phyloP scores from a whole-genome alignment of 2,329 filamentous ascomycete genomes.

The Acrocalymma vagum region DNA sequence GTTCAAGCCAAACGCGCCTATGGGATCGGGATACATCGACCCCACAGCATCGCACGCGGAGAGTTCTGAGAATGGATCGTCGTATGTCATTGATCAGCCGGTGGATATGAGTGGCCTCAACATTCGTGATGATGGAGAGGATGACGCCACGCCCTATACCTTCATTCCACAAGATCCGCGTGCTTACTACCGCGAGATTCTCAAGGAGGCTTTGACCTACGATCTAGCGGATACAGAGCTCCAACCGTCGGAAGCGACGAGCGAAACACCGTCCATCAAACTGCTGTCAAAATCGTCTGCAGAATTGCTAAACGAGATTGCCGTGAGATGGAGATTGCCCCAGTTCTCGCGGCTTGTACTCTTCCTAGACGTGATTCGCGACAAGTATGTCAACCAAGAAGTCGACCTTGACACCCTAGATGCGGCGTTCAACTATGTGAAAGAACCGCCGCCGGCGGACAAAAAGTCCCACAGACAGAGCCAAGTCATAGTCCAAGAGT shows the following conservation, averaged over 20 bases:
- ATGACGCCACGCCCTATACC: constrained; percentile 74
- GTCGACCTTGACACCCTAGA: constrained; percentile 84
- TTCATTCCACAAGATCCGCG: constrained; percentile 89
- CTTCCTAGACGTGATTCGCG: constrained; percentile 83
- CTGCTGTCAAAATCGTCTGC: constrained; percentile 77
- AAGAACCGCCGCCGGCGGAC: constrained; percentile 72
- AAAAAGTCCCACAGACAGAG: constrained; percentile 67
- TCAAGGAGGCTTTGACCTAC: constrained; percentile 76
- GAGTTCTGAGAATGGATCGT: constrained; percentile 53
- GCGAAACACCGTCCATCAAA: constrained; percentile 59
- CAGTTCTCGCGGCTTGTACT: constrained; percentile 80
- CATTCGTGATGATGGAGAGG: constrained; percentile 60
- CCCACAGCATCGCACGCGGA: constrained; percentile 57
- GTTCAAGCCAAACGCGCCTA: constrained; percentile 55
- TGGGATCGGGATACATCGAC: constrained; percentile 55
- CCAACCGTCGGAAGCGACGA: constrained; percentile 57
- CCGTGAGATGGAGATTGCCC: constrained; percentile 87
- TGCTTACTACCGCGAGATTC: constrained; percentile 81
- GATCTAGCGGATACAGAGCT: constrained; percentile 66
- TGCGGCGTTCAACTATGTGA: constrained; percentile 81
- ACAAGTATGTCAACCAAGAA: constrained; percentile 86
- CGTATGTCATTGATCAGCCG: constrained; percentile 71
- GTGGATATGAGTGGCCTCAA: constrained; percentile 73
- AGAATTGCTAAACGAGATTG: constrained; percentile 85
- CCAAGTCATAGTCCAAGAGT: constrained; percentile 41